Base-by-base conservation (phyloP, 768 basidiomycete genomes). In the Arthromyces matolae region DNA sequence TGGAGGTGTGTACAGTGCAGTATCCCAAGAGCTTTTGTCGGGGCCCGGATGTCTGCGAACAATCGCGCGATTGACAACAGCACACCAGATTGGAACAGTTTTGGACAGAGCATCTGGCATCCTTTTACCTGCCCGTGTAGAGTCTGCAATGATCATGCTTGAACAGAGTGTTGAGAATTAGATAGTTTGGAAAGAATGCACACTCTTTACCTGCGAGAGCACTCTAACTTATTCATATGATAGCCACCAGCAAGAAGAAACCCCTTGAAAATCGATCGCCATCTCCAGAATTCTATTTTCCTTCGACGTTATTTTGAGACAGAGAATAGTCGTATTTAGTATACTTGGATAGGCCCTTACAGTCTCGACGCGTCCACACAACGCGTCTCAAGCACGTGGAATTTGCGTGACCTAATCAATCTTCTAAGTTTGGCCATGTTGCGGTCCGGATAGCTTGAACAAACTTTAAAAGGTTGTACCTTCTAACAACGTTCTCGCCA, bases 71-170 rank as follows among this genome's bases (percentile, higher is more conserved):
- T 95, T 97, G 52, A 95, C 72, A 4, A 93, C 89, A 8, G 89
- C 73, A 62, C 94, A 95, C 95, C 95, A 98, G 42, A 94, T 87
- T 0, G 94, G 94, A 1, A 97, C 76, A 0, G 93, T 95, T 61
- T 95, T 98, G 2, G 89, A 89, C 2, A 97, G 73, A 0, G 94
- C 92, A 54, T 98, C 95, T 1, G 95, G 95, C 39, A 95, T 84
- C 12, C 92, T 82, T 69, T 98, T 97, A 8, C 95, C 95, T 19
- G 90, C 75, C 19, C 95, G 73, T 0, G 95, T 96, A 0, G 94
- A 96, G 60, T 98, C 95, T 8, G 96, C 91, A 1, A 98, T 70
- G 27, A 94, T 64, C 0, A 93, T 94, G 41, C 1, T n/a, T 13
- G 33, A 39, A 35, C 22, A 25, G 37, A 18, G 48, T n/a, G 8